Percentiles rank a stretch among this genome's conserved stretches.
Evolutionary conservation across 1,139 yeast genomes (phyloP).

Genomic region (Kodamaea alishanica): DNA sequence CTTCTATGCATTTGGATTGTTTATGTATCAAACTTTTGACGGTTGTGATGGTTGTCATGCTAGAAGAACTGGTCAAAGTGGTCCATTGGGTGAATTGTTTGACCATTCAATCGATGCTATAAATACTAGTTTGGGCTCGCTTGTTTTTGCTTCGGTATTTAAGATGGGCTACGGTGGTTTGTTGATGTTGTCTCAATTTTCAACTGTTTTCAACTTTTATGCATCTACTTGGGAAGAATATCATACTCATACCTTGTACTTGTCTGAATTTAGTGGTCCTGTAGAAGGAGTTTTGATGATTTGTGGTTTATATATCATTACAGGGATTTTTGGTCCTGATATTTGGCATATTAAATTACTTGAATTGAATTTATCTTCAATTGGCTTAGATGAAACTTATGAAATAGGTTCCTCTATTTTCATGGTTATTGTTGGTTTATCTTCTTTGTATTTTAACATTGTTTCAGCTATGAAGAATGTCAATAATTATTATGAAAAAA

Average conservation of each 20-base stretch:
- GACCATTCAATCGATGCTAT: slow-evolving; percentile 93
- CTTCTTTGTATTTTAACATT: slow-evolving; percentile 67
- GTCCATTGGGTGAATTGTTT: slow-evolving; percentile 91
- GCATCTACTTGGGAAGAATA: slow-evolving; percentile 95
- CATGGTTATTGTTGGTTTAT: slow-evolving; percentile 48
- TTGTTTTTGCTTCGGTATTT: slow-evolving; percentile 69
- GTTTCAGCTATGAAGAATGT: slow-evolving; percentile 73
- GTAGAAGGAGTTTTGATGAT: slow-evolving; percentile 87
- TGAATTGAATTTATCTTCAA: slow-evolving; percentile 31
- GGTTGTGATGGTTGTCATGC: slow-evolving; percentile 97
- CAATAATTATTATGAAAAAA: slow-evolving; percentile 42
- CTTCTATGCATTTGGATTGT: slow-evolving; percentile 77
- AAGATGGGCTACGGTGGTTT: slow-evolving; percentile 69
- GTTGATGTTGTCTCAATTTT: slow-evolving; percentile 67
- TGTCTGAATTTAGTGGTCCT: slow-evolving; percentile 86
- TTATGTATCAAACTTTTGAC: slow-evolving; percentile 91
- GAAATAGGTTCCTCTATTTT: slow-evolving; percentile 37
- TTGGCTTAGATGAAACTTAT: slow-evolving; percentile 24
- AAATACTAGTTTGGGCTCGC: slow-evolving; percentile 76
- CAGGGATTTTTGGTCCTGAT: slow-evolving; percentile 70
- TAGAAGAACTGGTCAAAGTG: slow-evolving; percentile 86
- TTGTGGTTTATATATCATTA: slow-evolving; percentile 48
- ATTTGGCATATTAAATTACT: slow-evolving; percentile 51
- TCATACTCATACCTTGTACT: slow-evolving; percentile 79
- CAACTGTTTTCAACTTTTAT: slow-evolving; percentile 77